Conservation (phyloP, 768 basidiomycete genomes). For the Tulasnella sp. region DNA sequence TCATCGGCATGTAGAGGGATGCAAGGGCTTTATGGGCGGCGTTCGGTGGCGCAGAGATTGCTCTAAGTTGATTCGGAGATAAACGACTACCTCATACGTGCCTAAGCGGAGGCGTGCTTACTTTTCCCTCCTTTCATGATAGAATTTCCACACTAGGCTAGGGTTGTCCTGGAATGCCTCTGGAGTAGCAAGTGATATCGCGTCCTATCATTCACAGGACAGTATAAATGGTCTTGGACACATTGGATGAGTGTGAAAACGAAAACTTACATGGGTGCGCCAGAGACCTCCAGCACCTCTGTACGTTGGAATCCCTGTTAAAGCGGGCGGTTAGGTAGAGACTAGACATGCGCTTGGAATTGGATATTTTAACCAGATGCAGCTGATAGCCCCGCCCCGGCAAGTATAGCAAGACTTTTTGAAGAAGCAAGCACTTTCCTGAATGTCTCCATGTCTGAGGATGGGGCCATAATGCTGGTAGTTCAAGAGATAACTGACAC, state of each 20-base stretch:
- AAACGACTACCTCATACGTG: not conserved
- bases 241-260: not conserved
- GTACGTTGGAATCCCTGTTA: conserved; percentile 53
- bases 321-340: no score
- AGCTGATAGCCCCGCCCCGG: conserved; percentile 67
- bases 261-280: conserved; percentile 15
- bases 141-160: conserved; percentile 64
- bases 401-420: conserved; percentile 50
- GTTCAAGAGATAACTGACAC: not conserved
- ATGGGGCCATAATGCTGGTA: conserved; percentile 8
- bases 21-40: conserved; percentile 50
- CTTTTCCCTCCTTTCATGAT: conserved; percentile 60
- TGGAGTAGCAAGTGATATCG: conserved; percentile 57
- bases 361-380: conserved; percentile 53
- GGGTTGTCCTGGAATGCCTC: conserved; percentile 56
- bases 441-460: conserved; percentile 11
- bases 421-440: conserved; percentile 13
- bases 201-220: conserved; percentile 56
- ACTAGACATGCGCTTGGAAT: conserved; percentile 34
- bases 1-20: conserved; percentile 49
- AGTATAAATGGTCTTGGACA: conserved; percentile 41
- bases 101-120: conserved; percentile 22
- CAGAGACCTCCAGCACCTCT: conserved; percentile 44
- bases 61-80: conserved; percentile 44
- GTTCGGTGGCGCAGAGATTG: conserved; percentile 55